Evolutionary conservation across 1,139 yeast genomes (phyloP).

Genomic region (Kluyveromyces marxianus): DNA sequence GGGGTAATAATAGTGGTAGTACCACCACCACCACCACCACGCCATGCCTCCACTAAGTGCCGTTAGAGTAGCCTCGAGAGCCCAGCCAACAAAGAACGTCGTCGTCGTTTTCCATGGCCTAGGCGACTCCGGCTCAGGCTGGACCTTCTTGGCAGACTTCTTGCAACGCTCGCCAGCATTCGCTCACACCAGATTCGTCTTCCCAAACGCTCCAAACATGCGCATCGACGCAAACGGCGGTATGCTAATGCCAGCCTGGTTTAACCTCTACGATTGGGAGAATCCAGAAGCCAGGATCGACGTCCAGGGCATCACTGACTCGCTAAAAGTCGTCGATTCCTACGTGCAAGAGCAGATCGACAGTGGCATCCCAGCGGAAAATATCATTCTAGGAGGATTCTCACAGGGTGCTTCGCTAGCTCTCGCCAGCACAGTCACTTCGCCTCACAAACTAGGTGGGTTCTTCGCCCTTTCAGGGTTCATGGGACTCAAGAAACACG

Average conservation of each 20-base stretch:
- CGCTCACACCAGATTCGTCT: conserved; percentile 63
- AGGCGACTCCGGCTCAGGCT: conserved; percentile 87
- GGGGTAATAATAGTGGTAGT: no score
- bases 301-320: conserved; percentile 51
- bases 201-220: conserved; percentile 78
- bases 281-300: conserved; percentile 54
- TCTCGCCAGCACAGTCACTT: conserved; percentile 44
- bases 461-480: conserved; percentile 75
- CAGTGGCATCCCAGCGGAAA: conserved; percentile 56
- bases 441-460: conserved; percentile 68
- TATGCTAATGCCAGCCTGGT: conserved; percentile 76
- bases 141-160: conserved; percentile 68
- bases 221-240: conserved; percentile 70
- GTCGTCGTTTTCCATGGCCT: conserved; percentile 82
- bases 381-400: conserved; percentile 84
- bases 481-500: conserved; percentile 42
- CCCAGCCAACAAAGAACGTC: conserved; percentile 49
- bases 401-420: conserved; percentile 89
- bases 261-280: conserved; percentile 52
- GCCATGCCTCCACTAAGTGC: conserved; percentile 26
- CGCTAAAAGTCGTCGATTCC: conserved; percentile 45
- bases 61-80: conserved; percentile 33
- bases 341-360: conserved; percentile 58
- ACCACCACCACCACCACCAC: not conserved
- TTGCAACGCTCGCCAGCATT: conserved; percentile 39